Evolutionary conservation across 805 yeast species (phyloP).

Genomic region (Kuraishia ogatae): DNA sequence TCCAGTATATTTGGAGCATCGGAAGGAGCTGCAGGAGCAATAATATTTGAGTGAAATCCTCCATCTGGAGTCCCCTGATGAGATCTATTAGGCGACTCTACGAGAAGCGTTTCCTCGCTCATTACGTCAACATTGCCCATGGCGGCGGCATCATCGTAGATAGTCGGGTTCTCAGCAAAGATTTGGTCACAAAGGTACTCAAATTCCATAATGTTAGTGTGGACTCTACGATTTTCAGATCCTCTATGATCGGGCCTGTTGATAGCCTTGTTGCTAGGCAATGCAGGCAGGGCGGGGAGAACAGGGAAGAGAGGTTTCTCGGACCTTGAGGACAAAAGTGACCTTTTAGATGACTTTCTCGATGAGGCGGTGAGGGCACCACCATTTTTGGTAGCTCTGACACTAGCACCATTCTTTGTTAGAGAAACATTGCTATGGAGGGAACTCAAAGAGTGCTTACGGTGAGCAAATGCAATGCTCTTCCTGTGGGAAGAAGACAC

Average conservation of each 20-base stretch:
- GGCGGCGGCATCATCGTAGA: background rate
- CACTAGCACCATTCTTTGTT: slow-evolving; percentile 13
- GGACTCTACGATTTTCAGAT: background rate
- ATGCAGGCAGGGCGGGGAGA: slow-evolving; percentile 16
- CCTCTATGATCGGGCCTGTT: background rate
- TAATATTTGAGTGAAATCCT: no score
- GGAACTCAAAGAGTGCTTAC: slow-evolving; percentile 21
- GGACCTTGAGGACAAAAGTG: background rate
- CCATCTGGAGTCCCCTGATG: no score
- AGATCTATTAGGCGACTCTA: no score
- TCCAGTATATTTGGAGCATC: background rate
- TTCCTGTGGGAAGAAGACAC: slow-evolving; percentile 28
- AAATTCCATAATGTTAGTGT: background rate
- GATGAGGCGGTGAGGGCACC: background rate
- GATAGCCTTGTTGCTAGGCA: slow-evolving; percentile 14
- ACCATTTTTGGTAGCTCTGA: slow-evolving; percentile 4
- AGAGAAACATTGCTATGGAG: slow-evolving; percentile 41
- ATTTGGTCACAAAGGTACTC: slow-evolving; percentile 4
- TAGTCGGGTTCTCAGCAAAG: background rate
- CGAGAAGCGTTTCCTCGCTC: background rate
- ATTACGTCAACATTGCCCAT: background rate
- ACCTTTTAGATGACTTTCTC: background rate
- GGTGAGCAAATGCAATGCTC: background rate
- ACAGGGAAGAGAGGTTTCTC: slow-evolving; percentile 7
- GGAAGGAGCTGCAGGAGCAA: no score